Percentiles rank a stretch among this genome's conserved stretches.
Conservation (phyloP, 2,329 filamentous ascomycete species). For the Aspergillus pseudoterreus region DNA sequence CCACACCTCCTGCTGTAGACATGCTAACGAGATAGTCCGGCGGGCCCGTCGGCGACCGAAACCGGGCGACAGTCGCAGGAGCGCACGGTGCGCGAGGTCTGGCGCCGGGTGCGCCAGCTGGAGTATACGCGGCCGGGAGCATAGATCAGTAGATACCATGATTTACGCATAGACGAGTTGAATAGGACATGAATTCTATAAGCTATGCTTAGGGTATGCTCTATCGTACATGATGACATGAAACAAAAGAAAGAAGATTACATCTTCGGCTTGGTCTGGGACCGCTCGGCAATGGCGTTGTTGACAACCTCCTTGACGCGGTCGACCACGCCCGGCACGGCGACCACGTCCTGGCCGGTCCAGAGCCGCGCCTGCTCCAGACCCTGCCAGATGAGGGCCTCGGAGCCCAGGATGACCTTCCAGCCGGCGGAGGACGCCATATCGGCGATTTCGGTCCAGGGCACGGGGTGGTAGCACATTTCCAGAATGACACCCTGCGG, state of each 20-base stretch:
- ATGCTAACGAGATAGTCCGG: slow-evolving; percentile 48
- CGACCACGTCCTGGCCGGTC: slow-evolving; percentile 58
- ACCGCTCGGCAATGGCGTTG: slow-evolving; percentile 43
- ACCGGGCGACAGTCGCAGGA: slow-evolving; percentile 66
- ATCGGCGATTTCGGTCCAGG: slow-evolving; percentile 63
- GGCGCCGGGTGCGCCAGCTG: slow-evolving; percentile 63
- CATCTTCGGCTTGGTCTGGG: slow-evolving; percentile 22
- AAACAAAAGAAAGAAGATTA: slow-evolving; percentile 12
- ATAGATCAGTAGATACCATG: slow-evolving; percentile 20
- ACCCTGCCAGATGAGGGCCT: slow-evolving; percentile 74
- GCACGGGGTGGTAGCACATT: slow-evolving; percentile 78
- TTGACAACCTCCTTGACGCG: slow-evolving; percentile 55
- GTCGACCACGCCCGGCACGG: slow-evolving; percentile 54
- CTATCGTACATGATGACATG: slow-evolving; percentile 8
- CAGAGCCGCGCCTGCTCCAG: slow-evolving; percentile 62
- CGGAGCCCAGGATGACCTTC: slow-evolving; percentile 72
- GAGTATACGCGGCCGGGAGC: slow-evolving; percentile 65
- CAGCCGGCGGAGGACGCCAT: slow-evolving; percentile 61
- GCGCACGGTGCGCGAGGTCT: slow-evolving; percentile 67
- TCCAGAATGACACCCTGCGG: slow-evolving; percentile 68
- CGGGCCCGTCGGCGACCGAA: slow-evolving; percentile 58
- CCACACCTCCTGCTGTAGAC: neutral
- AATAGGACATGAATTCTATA: slow-evolving; percentile 8
- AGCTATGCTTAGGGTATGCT: slow-evolving; percentile 19
- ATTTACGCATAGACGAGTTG: too few species aligned